Evolutionary conservation across 2,329 filamentous ascomycete species (phyloP), one percentile per base, ranked within the genome.

Genomic region (Chaetomiaceae sp.): DNA sequence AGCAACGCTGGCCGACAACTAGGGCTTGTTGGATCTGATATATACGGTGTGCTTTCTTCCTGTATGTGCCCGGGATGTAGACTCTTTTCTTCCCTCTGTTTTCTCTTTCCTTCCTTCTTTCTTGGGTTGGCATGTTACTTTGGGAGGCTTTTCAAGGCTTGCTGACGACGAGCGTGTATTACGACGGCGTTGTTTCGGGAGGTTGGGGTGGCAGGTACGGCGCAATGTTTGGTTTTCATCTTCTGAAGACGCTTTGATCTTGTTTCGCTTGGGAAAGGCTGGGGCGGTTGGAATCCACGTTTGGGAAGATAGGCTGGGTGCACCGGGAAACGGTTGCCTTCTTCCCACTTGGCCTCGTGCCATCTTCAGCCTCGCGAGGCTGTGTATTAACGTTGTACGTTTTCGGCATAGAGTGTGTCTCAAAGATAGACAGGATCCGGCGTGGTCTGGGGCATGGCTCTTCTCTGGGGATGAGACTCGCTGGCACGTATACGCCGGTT

Each of bases 311-410:
- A 15, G 20, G 47, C 37, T 27, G 27, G 47, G 15, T 50, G 38
- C 22, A 50, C 27, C n/a, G 31, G n/a, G 14, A 15, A 15, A 37
- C 22, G 20, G 27, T 7, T 37, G 22, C 29, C 20, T 20, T 12
- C 23, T 36, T 36, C 51, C 17, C 11, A 12, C 27, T 7, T 48
- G 46, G 42, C 42, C 47, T 34, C 34, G 34, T 33, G 43, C 47
- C 44, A 49, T 31, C 12, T 46, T 56, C 40, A 50, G 57, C 57
- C 54, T 17, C 17, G 19, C 27, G 19, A 46, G 57, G 57, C 57
- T 55, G 55, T 58, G 55, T 59, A 56, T 31, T 39, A 59, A 59
- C 57, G 57, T 59, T 59, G 51, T 57, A 57, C 47, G 47, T 53
- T 50, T 51, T n/a, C 37, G 12, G n/a, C 14, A 38, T 33, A 39